Conservation (phyloP, 2,329 filamentous ascomycete genomes). For the Magnaporthiopsis poae region DNA sequence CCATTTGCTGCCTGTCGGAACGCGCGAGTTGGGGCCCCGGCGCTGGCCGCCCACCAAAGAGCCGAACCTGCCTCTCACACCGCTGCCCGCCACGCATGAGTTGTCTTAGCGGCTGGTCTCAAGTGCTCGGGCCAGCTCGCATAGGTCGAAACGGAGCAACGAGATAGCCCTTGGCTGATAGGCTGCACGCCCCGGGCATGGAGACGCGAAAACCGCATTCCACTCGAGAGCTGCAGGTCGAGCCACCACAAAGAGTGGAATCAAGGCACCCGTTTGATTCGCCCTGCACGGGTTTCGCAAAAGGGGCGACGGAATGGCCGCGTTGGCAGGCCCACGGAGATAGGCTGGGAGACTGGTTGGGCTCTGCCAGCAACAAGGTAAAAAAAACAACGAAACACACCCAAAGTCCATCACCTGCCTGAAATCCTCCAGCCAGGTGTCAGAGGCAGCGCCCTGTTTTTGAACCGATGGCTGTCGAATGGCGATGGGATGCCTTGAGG, state of each 20-base stretch:
- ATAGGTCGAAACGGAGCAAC: neutral
- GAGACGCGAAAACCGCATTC: neutral
- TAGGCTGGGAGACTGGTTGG: neutral
- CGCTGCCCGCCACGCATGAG: neutral
- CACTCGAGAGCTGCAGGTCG: neutral
- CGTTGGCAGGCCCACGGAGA: neutral
- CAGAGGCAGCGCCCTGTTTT: neutral
- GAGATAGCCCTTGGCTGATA: neutral
- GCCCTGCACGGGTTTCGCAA: neutral
- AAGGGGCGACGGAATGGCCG: neutral
- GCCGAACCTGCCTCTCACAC: neutral
- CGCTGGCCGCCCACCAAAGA: neutral
- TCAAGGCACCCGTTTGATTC: neutral
- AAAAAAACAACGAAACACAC: neutral
- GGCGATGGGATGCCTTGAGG: neutral
- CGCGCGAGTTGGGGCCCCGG: neutral
- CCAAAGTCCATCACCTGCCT: neutral
- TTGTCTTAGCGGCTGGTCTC: neutral
- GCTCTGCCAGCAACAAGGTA: neutral
- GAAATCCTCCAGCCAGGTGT: neutral
- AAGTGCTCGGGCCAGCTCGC: neutral
- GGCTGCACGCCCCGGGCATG: too few species aligned
- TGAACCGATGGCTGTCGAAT: neutral
- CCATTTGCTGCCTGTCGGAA: neutral
- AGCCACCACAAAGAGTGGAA: neutral